phyloP scores from a whole-genome alignment of 495 filamentous ascomycete genomes.

The Neurospora sp. region DNA sequence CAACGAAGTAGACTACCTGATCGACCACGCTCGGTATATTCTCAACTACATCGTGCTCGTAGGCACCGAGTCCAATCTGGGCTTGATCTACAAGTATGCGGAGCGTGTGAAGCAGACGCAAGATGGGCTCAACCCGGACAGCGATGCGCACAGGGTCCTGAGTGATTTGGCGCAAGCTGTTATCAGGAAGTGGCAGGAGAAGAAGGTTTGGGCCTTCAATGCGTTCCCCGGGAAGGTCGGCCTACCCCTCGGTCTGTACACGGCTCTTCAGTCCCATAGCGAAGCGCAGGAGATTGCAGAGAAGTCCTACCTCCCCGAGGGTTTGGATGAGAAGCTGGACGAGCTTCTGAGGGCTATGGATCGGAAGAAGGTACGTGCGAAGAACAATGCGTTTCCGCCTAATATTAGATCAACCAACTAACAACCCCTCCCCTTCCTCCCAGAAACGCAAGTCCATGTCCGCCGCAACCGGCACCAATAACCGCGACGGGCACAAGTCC shows the following conservation, averaged over 20 bases:
- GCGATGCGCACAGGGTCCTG: conserved; percentile 71
- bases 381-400: too few relatives aligned
- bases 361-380: conserved; percentile 38
- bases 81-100: conserved; percentile 81
- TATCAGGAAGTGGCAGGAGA: conserved; percentile 72
- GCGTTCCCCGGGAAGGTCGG: conserved; percentile 73
- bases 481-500: conserved; percentile 14
- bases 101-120: conserved; percentile 85
- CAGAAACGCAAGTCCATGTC: conserved; percentile 36
- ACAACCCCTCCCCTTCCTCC: conserved; percentile 2
- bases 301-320: conserved; percentile 71
- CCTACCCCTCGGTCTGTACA: conserved; percentile 68
- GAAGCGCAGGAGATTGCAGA: conserved; percentile 74
- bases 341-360: conserved; percentile 45
- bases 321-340: conserved; percentile 69
- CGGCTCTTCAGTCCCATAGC: conserved; percentile 59
- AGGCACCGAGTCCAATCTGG: conserved; percentile 75
- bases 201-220: conserved; percentile 66
- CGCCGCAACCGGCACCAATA: conserved; percentile 15
- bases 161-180: conserved; percentile 78
- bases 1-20: conserved; percentile 53
- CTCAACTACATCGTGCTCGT: conserved; percentile 79
- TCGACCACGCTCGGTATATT: conserved; percentile 75
- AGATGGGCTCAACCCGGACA: conserved; percentile 57
- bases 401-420: not conserved